Conservation (phyloP, 176 grass and related monocot species). For the Leersia perrieri region DNA sequence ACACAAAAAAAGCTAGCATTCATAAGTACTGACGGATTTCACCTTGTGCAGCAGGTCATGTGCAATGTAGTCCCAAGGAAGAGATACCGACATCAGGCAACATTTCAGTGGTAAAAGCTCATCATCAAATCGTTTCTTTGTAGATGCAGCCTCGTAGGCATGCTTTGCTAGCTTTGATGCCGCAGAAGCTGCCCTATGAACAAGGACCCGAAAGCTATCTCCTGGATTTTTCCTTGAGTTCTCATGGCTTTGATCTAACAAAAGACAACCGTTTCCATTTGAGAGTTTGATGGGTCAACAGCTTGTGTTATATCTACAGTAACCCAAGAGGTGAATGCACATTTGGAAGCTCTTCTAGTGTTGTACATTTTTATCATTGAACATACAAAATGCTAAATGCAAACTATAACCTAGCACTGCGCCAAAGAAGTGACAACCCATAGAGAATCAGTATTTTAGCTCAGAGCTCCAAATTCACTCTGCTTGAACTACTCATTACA, state of each 20-base stretch:
- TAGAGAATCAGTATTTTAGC: background rate
- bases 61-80: conserved; percentile 85
- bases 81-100: conserved; percentile 85
- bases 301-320: background rate
- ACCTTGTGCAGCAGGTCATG: conserved; percentile 91
- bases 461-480: background rate
- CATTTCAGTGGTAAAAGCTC: conserved; percentile 83
- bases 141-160: conserved; percentile 52
- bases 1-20: background rate
- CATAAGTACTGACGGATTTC: background rate
- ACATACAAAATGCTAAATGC: background rate
- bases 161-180: conserved; percentile 68
- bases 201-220: conserved; percentile 50
- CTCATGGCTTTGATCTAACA: conserved; percentile 64
- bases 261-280: background rate
- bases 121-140: conserved; percentile 42
- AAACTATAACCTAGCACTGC: background rate
- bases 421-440: background rate
- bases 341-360: background rate
- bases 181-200: conserved; percentile 72
- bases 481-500: conserved; percentile 6
- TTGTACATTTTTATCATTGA: background rate
- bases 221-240: conserved; percentile 53
- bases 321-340: background rate
- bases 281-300: background rate